Percentiles rank a stretch among this genome's conserved stretches.
phyloP scores from a whole-genome alignment of 1,284 basidiomycete species.

The Ceratobasidium sp. region DNA sequence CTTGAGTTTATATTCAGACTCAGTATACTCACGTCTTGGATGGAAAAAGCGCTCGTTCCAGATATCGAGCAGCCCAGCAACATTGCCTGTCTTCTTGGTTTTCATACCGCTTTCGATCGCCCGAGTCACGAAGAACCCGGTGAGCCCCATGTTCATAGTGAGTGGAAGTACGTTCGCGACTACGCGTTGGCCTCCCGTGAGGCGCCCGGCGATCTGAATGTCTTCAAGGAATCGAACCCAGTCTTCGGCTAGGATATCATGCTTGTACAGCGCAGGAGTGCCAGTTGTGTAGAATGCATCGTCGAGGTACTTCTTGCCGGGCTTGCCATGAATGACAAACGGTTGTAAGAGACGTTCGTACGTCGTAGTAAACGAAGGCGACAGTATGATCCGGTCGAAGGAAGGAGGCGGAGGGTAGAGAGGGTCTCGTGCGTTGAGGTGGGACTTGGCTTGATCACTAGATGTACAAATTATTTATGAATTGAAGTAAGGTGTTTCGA shows the following conservation, averaged over 20 bases:
- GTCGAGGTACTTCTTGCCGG: conserved; percentile 24
- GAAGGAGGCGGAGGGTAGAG: conserved; percentile 12
- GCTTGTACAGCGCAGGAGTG: conserved; percentile 17
- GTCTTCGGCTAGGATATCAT: conserved; percentile 21
- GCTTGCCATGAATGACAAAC: conserved; percentile 23
- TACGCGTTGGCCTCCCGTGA: conserved; percentile 1
- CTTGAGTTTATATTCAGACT: too few relatives aligned
- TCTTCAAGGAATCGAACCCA: conserved; percentile 28
- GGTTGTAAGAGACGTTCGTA: conserved; percentile 7
- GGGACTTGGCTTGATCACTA: conserved; percentile 5
- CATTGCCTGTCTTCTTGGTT: conserved; percentile 4
- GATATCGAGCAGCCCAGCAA: background rate
- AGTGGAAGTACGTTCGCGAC: conserved; percentile 17
- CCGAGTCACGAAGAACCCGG: conserved; percentile 9
- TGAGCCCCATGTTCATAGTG: conserved; percentile 6
- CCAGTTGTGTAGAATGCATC: conserved; percentile 11
- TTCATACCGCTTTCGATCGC: conserved; percentile 28
- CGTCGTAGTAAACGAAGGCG: background rate
- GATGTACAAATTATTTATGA: background rate
- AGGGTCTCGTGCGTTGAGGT: conserved; percentile 11
- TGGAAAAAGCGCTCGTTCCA: conserved; percentile 35
- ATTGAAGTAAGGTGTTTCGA: background rate
- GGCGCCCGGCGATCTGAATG: conserved; percentile 1
- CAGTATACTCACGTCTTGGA: conserved; percentile 30
- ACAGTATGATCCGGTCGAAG: conserved; percentile 7